Evolutionary conservation across 768 basidiomycete species (phyloP), one percentile per base, ranked within the genome.

Genomic region (Kwoniella newhampshirensis): DNA sequence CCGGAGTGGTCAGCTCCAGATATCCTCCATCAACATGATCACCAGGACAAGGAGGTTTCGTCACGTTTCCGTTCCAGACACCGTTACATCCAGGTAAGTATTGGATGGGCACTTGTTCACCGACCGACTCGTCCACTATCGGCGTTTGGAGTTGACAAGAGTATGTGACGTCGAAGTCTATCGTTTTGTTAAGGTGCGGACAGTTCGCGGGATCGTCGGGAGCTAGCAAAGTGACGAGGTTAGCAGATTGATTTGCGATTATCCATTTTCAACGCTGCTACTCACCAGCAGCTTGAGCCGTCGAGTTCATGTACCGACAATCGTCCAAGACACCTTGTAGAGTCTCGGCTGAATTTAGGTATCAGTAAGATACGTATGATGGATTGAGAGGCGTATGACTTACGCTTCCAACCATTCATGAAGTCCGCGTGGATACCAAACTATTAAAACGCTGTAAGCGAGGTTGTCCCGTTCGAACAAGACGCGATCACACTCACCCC

Each of bases 301-400:
- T 65, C 0, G 50, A 44, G 35, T 63, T 63, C 62, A 63, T 63
- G 27, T 63, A 63, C 28, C 62, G 48, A 50, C 62, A 63, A 23
- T 65, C 54, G 30, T 65, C 51, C n/a, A 65, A 15, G 4, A 65
- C 54, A 11, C 44, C 36, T 42, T 60, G 52, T 12, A 65, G 40
- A 8, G 51, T 52, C 9, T 58, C 56, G 32, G 48, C 18, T 23
- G 13, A 28, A 27, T n/a, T 23, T 8, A 12, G 21, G 42, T 28
- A 15, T 15, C 21, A n/a, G 40, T 23, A 23, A n/a, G n/a, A n/a
- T n/a, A n/a, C n/a, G n/a, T n/a, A n/a, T n/a, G n/a, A 13, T 43
- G 8, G 42, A 43, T 43, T 15, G 11, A 20, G 8, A 43, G 42
- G n/a, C n/a, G 8, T n/a, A 20, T 23, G 18, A 11, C 21, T 39